A percentile compares a stretch with the other conserved stretches of the same genome.
Conservation (phyloP, 192 early-diverging fungal species). For the Linnemannia schmuckeri region DNA sequence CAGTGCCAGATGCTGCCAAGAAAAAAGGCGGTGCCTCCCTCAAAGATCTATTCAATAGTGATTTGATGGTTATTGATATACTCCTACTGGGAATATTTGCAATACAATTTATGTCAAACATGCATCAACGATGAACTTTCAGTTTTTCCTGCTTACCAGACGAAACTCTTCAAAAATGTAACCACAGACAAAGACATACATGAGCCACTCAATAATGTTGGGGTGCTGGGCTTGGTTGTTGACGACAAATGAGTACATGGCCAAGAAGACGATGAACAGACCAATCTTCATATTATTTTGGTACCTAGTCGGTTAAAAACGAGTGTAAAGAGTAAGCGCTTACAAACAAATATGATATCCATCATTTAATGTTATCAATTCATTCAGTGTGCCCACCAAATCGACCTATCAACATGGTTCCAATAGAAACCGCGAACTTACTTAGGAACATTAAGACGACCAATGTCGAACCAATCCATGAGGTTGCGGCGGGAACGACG, state of each 20-base stretch:
- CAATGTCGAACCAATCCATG: conserved; percentile 51
- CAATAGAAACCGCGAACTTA: conserved; percentile 5
- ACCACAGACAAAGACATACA: conserved; percentile 52
- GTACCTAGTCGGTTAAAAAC: conserved; percentile 19
- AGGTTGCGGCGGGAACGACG: conserved; percentile 39
- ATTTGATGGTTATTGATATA: not conserved
- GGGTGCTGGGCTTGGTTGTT: conserved; percentile 36
- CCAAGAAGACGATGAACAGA: conserved; percentile 45
- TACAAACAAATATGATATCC: not conserved
- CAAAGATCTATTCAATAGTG: conserved; percentile 36
- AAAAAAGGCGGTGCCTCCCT: conserved; percentile 56
- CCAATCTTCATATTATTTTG: conserved; percentile 53
- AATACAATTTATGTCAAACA: not conserved
- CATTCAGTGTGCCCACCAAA: too few species aligned
- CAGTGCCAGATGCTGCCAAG: conserved; percentile 56
- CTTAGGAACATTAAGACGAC: conserved; percentile 56
- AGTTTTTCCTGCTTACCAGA: conserved; percentile 27
- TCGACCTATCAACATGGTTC: not conserved
- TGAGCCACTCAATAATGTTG: conserved; percentile 21
- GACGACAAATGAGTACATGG: conserved; percentile 46
- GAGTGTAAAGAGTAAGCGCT: not conserved
- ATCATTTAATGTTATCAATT: not conserved
- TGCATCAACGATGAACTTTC: not conserved
- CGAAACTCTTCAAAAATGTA: conserved; percentile 57
- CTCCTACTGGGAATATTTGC: not conserved